Evolutionary conservation across 2,329 filamentous ascomycete species (phyloP).

Genomic region (Thermochaetoides dissita): DNA sequence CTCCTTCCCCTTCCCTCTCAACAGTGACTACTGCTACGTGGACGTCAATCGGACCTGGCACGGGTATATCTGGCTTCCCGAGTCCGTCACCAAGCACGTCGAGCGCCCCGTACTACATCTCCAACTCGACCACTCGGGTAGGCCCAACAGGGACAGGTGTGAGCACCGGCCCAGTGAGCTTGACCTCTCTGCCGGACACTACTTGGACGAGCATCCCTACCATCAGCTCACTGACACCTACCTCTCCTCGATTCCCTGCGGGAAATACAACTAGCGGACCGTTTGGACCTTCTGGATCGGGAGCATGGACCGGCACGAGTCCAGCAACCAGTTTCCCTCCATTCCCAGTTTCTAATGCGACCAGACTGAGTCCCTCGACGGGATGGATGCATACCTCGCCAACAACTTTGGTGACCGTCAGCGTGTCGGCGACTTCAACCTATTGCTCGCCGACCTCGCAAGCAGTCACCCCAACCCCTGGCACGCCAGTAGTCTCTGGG

Average conservation of each 20-base stretch:
- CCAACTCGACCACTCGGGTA: conserved; percentile 1
- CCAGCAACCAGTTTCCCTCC: conserved; percentile 1
- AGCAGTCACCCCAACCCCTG: no score
- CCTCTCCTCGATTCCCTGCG: no score
- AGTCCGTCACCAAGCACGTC: neutral
- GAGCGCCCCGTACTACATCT: conserved; percentile 3
- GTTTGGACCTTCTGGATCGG: conserved; percentile 1
- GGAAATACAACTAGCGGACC: neutral
- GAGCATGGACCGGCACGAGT: neutral
- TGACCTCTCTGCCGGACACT: no score
- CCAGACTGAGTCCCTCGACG: neutral
- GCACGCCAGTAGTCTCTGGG: no score
- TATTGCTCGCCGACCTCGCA: no score
- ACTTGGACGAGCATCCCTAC: no score
- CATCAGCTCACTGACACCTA: no score
- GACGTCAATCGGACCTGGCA: neutral
- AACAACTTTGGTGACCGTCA: neutral
- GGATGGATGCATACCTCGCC: conserved; percentile 1
- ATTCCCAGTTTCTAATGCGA: conserved; percentile 8
- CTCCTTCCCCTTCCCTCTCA: neutral
- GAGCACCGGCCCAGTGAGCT: no score
- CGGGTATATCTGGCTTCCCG: neutral
- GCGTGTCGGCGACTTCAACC: conserved; percentile 1
- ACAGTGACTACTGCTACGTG: neutral
- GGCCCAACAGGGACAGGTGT: neutral